Conservation (phyloP, 2,329 filamentous ascomycete species). For the Phialophora verrucosa region DNA sequence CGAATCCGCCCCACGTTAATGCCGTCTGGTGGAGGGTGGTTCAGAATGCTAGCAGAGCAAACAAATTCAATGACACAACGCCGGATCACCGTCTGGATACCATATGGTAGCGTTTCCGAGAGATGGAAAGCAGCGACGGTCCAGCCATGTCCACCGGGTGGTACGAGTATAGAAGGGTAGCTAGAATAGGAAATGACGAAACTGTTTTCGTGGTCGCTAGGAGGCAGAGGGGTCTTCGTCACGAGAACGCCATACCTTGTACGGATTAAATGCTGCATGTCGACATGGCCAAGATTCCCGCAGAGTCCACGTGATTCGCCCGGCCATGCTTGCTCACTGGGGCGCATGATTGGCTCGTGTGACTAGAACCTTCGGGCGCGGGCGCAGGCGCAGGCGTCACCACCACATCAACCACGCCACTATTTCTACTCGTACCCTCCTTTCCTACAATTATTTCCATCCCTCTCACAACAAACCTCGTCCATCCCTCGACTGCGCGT, state of each 20-base stretch:
- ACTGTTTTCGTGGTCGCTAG: not conserved
- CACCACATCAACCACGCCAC: constrained; percentile 15
- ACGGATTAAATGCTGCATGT: no score
- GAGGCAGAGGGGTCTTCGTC: not conserved
- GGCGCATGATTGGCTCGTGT: constrained; percentile 21
- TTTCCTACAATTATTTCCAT: constrained; percentile 1
- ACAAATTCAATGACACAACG: not conserved
- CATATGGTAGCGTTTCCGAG: not conserved
- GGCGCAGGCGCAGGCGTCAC: constrained; percentile 22
- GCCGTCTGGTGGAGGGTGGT: not conserved
- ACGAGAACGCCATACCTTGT: no score
- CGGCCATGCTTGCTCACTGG: not conserved
- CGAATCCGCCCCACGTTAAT: not conserved
- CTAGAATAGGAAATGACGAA: not conserved
- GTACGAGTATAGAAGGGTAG: not conserved
- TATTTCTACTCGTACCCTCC: not conserved
- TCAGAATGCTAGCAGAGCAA: not conserved
- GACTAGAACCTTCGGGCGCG: constrained; percentile 28
- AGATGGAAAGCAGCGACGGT: not conserved
- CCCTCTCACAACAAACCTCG: constrained; percentile 4
- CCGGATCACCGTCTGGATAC: not conserved
- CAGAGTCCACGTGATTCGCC: not conserved
- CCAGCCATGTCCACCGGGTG: not conserved
- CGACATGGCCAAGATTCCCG: not conserved
- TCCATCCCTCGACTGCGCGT: not conserved